Conservation (phyloP, 2,329 filamentous ascomycete species). For the Phaeosphaeriaceae sp. region DNA sequence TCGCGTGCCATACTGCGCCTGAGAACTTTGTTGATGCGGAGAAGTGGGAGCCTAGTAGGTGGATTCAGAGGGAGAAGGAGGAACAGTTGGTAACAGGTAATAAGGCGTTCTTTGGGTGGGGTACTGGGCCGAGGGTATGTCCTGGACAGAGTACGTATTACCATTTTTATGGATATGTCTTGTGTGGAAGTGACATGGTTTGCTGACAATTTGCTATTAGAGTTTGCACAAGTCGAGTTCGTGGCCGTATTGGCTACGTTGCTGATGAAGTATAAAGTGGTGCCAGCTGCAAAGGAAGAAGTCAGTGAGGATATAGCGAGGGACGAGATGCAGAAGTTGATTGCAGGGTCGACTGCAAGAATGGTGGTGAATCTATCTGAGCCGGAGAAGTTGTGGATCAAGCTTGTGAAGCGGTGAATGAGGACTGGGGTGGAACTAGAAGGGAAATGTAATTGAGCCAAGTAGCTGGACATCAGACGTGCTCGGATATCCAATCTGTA, state of each 20-base stretch:
- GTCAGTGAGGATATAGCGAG: not conserved
- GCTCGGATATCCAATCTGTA: too few species aligned
- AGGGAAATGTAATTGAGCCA: too few species aligned
- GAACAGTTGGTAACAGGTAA: slow-evolving; percentile 10
- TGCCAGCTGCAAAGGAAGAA: slow-evolving; percentile 3
- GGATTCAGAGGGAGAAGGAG: slow-evolving; percentile 25
- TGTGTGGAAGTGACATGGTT: not conserved
- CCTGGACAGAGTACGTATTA: slow-evolving; percentile 44
- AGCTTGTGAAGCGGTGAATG: slow-evolving; percentile 11
- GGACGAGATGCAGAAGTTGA: slow-evolving; percentile 1
- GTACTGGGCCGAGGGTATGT: slow-evolving; percentile 56
- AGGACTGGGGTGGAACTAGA: not conserved
- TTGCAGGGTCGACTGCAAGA: slow-evolving; percentile 1
- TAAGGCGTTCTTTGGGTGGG: slow-evolving; percentile 46
- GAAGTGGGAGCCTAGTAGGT: slow-evolving; percentile 40
- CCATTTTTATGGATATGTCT: not conserved
- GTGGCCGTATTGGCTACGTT: slow-evolving; percentile 50
- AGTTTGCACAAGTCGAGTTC: slow-evolving; percentile 52
- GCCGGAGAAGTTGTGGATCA: slow-evolving; percentile 16
- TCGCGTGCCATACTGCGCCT: slow-evolving; percentile 37
- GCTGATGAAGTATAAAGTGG: slow-evolving; percentile 5
- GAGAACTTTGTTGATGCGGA: slow-evolving; percentile 26
- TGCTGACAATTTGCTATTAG: slow-evolving; percentile 35
- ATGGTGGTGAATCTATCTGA: not conserved
- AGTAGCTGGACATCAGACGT: too few species aligned